Evolutionary conservation across 2,329 filamentous ascomycete genomes (phyloP), one percentile per base, ranked within the genome.

Genomic region (Fusarium compactum): DNA sequence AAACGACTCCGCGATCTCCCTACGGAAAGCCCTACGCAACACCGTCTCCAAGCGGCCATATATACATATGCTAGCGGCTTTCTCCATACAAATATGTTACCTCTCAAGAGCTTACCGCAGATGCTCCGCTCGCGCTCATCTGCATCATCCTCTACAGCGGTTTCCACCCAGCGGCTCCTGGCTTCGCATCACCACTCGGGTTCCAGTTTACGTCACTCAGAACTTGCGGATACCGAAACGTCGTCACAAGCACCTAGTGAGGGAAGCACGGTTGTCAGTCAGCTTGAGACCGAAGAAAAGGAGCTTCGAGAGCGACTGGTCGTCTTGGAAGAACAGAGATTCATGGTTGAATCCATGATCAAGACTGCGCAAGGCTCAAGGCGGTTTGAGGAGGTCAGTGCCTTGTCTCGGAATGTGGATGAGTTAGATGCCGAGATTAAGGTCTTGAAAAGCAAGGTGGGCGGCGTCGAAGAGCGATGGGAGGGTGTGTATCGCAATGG

Each of bases 271-370:
- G 82, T 83, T 1, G 82, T 87, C 2, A 87, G 85, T 61, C 82
- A 85, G 34, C 81, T 97, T 7, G 94, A 97, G 79, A 88, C 87
- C 0, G 94, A 97, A 77, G 94, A 97, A 79, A 95, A 93, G 77
- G 89, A 93, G 22, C 82, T 97, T 3, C 88, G 92, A 18, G 94
- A 97, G 75, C 85, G 90, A 6, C 82, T 97, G 15, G 92, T 96
- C 30, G 91, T 98, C 9, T 85, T 98, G 2, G 94, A 97, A 78
- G 95, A 98, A 80, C 95, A 98, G 79, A 91, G 90, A 69, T 97
- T 97, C 80, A 89, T 97, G 81, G 94, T 98, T 0, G 89, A 90
- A 40, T 90, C 93, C 73, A 97, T 97, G 94, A 89, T 97, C 46
- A 88, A 88, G 10, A 89, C 91, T 65, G 93, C 94, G 1, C 91